Percentiles rank a stretch among this genome's conserved stretches.
Evolutionary conservation across 805 yeast species (phyloP).

Genomic region (Cyberlindnera lachancei): DNA sequence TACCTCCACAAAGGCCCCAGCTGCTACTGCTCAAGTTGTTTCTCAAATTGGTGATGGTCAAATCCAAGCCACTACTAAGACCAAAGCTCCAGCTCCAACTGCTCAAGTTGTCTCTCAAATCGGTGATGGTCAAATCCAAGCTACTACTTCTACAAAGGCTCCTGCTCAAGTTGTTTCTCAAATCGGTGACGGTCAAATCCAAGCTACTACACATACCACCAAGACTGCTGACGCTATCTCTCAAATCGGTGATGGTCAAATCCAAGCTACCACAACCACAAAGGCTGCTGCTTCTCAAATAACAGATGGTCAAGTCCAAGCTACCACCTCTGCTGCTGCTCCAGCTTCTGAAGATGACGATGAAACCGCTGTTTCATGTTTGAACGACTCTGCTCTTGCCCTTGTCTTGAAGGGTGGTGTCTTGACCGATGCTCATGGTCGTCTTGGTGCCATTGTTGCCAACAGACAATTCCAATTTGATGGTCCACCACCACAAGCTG

Average conservation of each 20-base stretch:
- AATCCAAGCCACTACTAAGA: conserved; percentile 40
- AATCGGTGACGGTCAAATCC: conserved; percentile 26
- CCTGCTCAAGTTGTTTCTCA: conserved; percentile 20
- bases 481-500: conserved; percentile 83
- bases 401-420: conserved; percentile 44
- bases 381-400: conserved; percentile 41
- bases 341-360: conserved; percentile 15
- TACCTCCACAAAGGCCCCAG: conserved; percentile 5
- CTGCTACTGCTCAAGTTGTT: conserved; percentile 24
- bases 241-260: conserved; percentile 55
- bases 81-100: conserved; percentile 6
- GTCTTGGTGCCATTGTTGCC: conserved; percentile 74
- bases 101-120: conserved; percentile 18
- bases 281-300: conserved; percentile 25
- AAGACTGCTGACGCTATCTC: conserved; percentile 27
- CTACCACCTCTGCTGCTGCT: conserved; percentile 9
- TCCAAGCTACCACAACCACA: conserved; percentile 33
- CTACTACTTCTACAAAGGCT: conserved; percentile 23
- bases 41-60: conserved; percentile 42
- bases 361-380: conserved; percentile 34
- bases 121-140: conserved; percentile 19
- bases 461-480: conserved; percentile 83
- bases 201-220: conserved; percentile 25
- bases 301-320: conserved; percentile 19
- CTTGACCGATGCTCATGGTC: conserved; percentile 51